phyloP scores from a whole-genome alignment of 768 basidiomycete species.

The Tylopilus vinaceipallidus region DNA sequence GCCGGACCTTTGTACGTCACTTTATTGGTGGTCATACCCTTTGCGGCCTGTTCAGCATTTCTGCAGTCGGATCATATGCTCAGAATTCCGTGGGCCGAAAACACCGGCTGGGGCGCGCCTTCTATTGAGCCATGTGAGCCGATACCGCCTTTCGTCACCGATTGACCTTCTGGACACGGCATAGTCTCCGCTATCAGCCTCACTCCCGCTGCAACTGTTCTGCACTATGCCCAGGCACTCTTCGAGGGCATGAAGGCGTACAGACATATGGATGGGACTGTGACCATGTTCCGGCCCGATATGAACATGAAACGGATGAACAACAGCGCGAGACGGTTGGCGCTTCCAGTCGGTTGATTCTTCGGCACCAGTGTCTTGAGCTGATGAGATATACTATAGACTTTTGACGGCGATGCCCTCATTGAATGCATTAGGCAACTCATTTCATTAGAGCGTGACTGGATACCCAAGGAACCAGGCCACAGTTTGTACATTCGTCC shows the following conservation, averaged over 20 bases:
- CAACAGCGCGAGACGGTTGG: constrained; percentile 72
- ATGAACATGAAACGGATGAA: constrained; percentile 99
- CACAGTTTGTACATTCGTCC: constrained; percentile 92
- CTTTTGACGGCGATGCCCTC: constrained; percentile 74
- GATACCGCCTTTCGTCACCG: background rate
- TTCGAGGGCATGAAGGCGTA: constrained; percentile 98
- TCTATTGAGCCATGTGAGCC: constrained; percentile 81
- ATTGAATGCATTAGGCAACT: constrained; percentile 84
- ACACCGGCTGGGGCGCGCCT: constrained; percentile 79
- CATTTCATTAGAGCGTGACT: constrained; percentile 77
- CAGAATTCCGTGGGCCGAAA: constrained; percentile 66
- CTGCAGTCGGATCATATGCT: constrained; percentile 85
- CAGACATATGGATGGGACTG: constrained; percentile 63
- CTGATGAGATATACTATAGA: constrained; percentile 38
- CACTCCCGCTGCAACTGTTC: constrained; percentile 53
- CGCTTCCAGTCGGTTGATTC: constrained; percentile 57
- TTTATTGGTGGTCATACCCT: background rate
- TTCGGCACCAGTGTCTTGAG: background rate
- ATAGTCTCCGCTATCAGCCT: constrained; percentile 25
- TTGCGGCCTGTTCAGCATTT: constrained; percentile 8
- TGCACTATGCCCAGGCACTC: constrained; percentile 90
- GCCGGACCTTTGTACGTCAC: constrained; percentile 72
- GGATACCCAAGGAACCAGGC: constrained; percentile 87
- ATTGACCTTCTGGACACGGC: constrained; percentile 5
- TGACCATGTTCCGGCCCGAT: constrained; percentile 89